phyloP scores from a whole-genome alignment of 306 rosid species.

The Argentina anserina region DNA sequence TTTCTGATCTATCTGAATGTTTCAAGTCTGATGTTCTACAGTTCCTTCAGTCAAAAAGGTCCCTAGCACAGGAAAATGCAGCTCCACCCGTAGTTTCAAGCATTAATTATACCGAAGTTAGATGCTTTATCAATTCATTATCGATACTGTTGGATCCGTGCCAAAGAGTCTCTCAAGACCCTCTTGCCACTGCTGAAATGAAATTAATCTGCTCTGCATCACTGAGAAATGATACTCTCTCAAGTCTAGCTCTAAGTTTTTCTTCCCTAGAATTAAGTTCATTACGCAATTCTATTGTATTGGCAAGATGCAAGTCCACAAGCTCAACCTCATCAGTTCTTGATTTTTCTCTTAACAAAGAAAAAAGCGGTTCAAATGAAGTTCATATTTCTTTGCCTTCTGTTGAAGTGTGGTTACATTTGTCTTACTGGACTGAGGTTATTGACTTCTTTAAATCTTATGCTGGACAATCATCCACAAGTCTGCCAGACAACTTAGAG shows the following conservation, averaged over 20 bases:
- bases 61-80: slow-evolving; percentile 31
- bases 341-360: slow-evolving; percentile 47
- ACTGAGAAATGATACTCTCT: slow-evolving; percentile 49
- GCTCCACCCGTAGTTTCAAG: slow-evolving; percentile 36
- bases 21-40: slow-evolving; percentile 76
- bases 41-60: slow-evolving; percentile 55
- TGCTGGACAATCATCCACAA: slow-evolving; percentile 31
- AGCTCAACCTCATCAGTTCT: slow-evolving; percentile 41
- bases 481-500: slow-evolving; percentile 28
- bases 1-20: slow-evolving; percentile 55
- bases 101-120: slow-evolving; percentile 48
- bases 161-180: slow-evolving; percentile 38
- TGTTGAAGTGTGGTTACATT: slow-evolving; percentile 70
- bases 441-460: slow-evolving; percentile 43
- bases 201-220: slow-evolving; percentile 55
- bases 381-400: slow-evolving; percentile 58
- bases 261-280: slow-evolving; percentile 51
- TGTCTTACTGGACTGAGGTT: slow-evolving; percentile 62
- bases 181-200: slow-evolving; percentile 50
- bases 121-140: slow-evolving; percentile 48
- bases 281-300: slow-evolving; percentile 33
- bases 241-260: slow-evolving; percentile 46
- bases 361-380: slow-evolving; percentile 42
- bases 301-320: slow-evolving; percentile 54
- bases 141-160: slow-evolving; percentile 37